Evolutionary conservation across 257 asterid species (phyloP), one percentile per base, ranked within the genome.

Genomic region (Sherardia arvensis): DNA sequence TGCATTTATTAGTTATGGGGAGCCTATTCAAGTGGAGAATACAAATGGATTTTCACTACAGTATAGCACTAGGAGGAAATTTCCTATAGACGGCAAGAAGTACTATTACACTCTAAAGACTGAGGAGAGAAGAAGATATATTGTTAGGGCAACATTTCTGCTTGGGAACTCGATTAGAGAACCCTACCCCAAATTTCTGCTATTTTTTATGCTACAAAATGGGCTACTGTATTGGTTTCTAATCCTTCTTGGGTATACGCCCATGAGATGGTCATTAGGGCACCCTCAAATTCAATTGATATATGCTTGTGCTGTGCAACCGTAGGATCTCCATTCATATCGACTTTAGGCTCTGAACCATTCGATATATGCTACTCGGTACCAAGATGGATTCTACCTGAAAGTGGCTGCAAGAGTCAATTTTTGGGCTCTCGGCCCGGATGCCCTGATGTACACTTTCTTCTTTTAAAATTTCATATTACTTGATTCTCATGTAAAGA

Each of bases 321-420:
- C 22, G 89, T 97, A 0, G 99, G 94, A 4, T 79, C 90, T 4
- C 97, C 97, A 0, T 92, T 92, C 51, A 83, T 92, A n/a, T 92
- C 99, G 5, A 92, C 99, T 26, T 87, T 92, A 7, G 99, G 89
- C 99, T 5, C 59, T 92, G 62, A 89, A 85, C 69, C 74, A 87
- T 67, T 89, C 99, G 0, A 92, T 92, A 97, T 92, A 92, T 66
- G 88, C 97, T 25, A 92, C 99, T 0, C 97, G 89, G 64, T 92
- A 72, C 67, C 97, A 92, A 72, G 99, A 92, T 63, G 68, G 64
- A 0, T 92, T 78, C 74, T 92, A 74, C 82, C 34, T 92, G 73
- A 81, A 85, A 71, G 79, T 92, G 1, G 91, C 97, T 4, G 84
- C 90, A 38, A 76, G 99, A 58, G 83, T 92, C 18, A 87, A 92